Evolutionary conservation across 2,329 filamentous ascomycete species (phyloP), one percentile per base, ranked within the genome.

Genomic region (Chrysoporthe deuterocubensis): DNA sequence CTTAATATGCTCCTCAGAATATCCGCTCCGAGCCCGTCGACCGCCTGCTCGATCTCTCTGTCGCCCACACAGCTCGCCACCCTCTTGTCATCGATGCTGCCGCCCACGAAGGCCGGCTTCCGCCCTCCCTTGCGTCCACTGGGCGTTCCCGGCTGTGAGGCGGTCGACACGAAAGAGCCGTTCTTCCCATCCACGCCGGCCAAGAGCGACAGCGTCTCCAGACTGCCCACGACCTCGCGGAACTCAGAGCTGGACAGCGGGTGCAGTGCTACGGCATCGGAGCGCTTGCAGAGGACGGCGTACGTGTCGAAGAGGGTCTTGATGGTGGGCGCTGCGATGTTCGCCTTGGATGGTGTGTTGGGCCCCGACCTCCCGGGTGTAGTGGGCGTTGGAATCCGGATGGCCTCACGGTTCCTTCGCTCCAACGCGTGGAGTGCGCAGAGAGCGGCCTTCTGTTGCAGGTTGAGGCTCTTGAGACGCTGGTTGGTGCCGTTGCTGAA

Each of bases 391-490:
- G 79, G 72, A 48, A 80, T 81, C 73, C 81, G 87, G 18, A 65
- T 37, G 67, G 82, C 80, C 65, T 81, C 81, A 61, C 88, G 84
- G 72, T 87, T 90, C 71, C 89, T 89, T 73, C 91, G 92, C 77
- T 97, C 94, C n/a, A 96, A 88, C 2, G 93, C 93, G 50, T 95
- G 86, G 16, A 99, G 84, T 0, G 95, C 89, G 80, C 96, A 99
- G 11, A 99, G 85, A 0, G 95, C 94, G 4, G 95, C 96, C 78
- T 97, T 98, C 78, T 99, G 96, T 76, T 99, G 96, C 2, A 99
- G 85, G 76, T 98, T 99, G 67, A 99, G 87, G 4, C 90, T 89
- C 78, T 92, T 91, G 16, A 99, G 87, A 67, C 96, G 89, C 73
- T 97, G 93, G 14, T 85, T 88, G 1, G 94, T 92, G 46, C 94